These are phyloP conservation scores for Cutaneotrichosporon mucoides DNA, from an alignment of 1,284 basidiomycete species.

Conservation along the genomic window DNA sequence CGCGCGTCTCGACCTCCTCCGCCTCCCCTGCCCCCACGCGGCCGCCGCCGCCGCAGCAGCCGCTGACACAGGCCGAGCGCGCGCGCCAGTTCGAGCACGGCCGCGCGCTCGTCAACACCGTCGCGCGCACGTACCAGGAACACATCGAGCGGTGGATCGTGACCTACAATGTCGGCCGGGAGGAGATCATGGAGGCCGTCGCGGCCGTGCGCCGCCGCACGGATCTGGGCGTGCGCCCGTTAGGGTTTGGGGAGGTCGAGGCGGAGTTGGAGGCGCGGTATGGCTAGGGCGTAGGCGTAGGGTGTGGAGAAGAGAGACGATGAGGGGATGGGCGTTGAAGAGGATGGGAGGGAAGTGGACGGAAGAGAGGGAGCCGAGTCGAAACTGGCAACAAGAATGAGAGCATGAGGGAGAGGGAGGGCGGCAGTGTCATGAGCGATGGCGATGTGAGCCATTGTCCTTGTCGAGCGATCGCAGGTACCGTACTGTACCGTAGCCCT, in stretches of 20 bases:
- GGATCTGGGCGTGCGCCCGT: neutral
- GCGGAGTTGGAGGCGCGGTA: neutral
- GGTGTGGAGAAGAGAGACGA: neutral
- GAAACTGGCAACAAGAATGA: no score
- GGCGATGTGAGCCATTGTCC: no score
- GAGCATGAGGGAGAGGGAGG: no score
- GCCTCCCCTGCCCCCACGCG: neutral
- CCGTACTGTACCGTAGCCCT: no score
- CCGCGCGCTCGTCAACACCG: neutral
- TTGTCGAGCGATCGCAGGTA: no score
- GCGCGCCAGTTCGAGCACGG: neutral
- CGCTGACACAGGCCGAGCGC: neutral
- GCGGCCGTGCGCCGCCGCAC: neutral
- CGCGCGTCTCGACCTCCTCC: neutral
- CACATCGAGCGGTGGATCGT: neutral
- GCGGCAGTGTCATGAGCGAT: no score
- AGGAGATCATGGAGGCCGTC: constrained; percentile 1
- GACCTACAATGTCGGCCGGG: neutral
- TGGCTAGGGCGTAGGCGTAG: neutral
- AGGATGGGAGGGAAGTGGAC: no score
- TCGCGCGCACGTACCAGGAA: neutral
- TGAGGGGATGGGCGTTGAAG: no score
- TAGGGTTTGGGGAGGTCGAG: neutral
- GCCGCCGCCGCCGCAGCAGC: neutral
- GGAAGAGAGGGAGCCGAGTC: no score